Evolutionary conservation across 2,329 filamentous ascomycete species (phyloP).

Genomic region (Ophiostoma australiae): DNA sequence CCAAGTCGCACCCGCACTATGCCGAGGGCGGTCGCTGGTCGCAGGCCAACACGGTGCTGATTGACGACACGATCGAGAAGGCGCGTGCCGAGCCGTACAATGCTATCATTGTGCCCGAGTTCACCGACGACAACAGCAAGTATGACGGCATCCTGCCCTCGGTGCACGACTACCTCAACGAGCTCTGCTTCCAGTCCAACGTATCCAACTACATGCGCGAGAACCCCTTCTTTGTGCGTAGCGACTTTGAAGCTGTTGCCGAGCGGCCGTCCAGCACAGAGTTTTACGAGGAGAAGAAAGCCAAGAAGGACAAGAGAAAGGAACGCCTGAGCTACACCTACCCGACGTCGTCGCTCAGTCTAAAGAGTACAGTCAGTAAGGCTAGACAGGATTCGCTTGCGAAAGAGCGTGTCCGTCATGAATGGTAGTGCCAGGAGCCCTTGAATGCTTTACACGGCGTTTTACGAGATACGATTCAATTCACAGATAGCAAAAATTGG

Average conservation of each 20-base stretch:
- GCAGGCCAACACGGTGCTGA: constrained; percentile 80
- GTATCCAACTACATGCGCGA: constrained; percentile 57
- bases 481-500: background rate
- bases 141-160: constrained; percentile 46
- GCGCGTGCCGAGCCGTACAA: constrained; percentile 79
- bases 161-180: constrained; percentile 59
- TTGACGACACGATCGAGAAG: constrained; percentile 82
- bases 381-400: background rate
- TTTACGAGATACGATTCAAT: background rate
- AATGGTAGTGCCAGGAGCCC: no score
- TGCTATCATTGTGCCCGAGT: constrained; percentile 75
- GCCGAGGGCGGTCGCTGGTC: constrained; percentile 50
- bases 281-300: background rate
- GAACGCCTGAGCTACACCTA: background rate
- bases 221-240: constrained; percentile 41
- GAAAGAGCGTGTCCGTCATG: background rate
- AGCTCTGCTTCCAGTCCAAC: constrained; percentile 50
- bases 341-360: background rate
- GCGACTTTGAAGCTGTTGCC: constrained; percentile 17
- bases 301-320: constrained; percentile 13
- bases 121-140: constrained; percentile 47
- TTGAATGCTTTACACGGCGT: background rate
- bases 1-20: constrained; percentile 42
- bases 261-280: constrained; percentile 11
- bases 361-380: background rate